Evolutionary conservation across 352 stramenopile genomes (phyloP).

Genomic region (Phytophthora sojae): DNA sequence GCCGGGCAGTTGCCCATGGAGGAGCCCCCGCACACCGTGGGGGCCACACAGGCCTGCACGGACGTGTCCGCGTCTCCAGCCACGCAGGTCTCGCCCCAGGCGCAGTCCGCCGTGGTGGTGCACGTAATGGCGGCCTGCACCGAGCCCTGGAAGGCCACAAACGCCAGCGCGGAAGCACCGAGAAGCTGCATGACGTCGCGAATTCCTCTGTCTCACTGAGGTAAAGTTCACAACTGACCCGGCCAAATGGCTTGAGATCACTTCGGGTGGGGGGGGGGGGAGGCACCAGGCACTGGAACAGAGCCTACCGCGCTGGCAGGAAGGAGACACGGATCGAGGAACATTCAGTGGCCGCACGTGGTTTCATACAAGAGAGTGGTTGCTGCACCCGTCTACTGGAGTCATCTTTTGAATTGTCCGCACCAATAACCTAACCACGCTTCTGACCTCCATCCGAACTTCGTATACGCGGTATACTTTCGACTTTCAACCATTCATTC

Average conservation of each 20-base stretch:
- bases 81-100: constrained; percentile 71
- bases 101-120: constrained; percentile 71
- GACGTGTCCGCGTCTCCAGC: constrained; percentile 64
- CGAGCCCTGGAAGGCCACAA: constrained; percentile 16
- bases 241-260: background rate
- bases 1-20: constrained; percentile 66
- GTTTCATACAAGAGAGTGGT: constrained; percentile 30
- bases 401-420: too few relatives aligned
- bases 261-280: too few relatives aligned
- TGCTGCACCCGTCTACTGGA: too few relatives aligned
- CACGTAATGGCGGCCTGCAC: constrained; percentile 51
- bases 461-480: too few relatives aligned
- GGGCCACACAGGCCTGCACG: constrained; percentile 77
- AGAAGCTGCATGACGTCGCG: constrained; percentile 27
- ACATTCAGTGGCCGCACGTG: constrained; percentile 27
- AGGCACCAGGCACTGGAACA: background rate
- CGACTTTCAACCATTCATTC: too few relatives aligned
- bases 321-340: constrained; percentile 32
- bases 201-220: constrained; percentile 7
- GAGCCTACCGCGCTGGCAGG: constrained; percentile 3
- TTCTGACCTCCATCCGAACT: too few relatives aligned
- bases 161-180: constrained; percentile 15
- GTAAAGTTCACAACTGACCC: constrained; percentile 29
- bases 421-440: too few relatives aligned
- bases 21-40: constrained; percentile 61